Evolutionary conservation across 352 stramenopile genomes (phyloP), one percentile per base, ranked within the genome.

Genomic region (Pythium aphanidermatum): DNA sequence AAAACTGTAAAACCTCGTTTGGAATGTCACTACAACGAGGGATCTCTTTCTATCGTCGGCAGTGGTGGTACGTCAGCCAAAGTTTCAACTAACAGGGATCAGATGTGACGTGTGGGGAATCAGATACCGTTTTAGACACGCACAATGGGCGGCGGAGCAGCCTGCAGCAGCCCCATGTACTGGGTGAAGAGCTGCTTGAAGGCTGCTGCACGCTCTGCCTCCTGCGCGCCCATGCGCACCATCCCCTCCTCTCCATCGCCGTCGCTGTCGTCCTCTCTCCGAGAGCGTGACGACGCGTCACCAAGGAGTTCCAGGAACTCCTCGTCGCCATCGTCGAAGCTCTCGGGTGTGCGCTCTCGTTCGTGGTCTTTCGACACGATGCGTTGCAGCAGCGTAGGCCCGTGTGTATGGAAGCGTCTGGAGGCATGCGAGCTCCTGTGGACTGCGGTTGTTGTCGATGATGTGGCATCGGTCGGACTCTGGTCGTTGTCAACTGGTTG

Each of bases 141-240:
- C n/a, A n/a, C n/a, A n/a, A n/a, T n/a, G n/a, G n/a, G 10, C 0
- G 19, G 36, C 14, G 51, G 42, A 4, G 34, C 43, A 16, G 51
- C 44, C 17, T 68, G 63, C 12, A 80, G 51, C 21, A 80, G 52
- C 4, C 69, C 69, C 1, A 77, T 50, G 31, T 80, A 80, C 42
- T 76, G 65, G 13, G 35, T 45, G 3, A 76, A 45, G 0, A 80
- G 55, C 16, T 53, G 65, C 42, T 70, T 28, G 21, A 80, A 80
- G 8, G 57, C 63, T 2, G 46, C 63, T 7, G 60, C 48, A 21
- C 43, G 44, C 25, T 14, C 40, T 21, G 38, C 30, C 8, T 44
- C 27, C n/a, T n/a, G 11, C 23, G 21, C 31, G 24, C 8, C 11
- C 5, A 12, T 33, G 9, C 21, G 31, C 28, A 14, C 9, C 28